Percentiles rank a stretch among this genome's conserved stretches.
These are phyloP conservation scores for Aspergillus spinulosporus DNA, from an alignment of 2,329 filamentous ascomycete species.

Conservation along the genomic window DNA sequence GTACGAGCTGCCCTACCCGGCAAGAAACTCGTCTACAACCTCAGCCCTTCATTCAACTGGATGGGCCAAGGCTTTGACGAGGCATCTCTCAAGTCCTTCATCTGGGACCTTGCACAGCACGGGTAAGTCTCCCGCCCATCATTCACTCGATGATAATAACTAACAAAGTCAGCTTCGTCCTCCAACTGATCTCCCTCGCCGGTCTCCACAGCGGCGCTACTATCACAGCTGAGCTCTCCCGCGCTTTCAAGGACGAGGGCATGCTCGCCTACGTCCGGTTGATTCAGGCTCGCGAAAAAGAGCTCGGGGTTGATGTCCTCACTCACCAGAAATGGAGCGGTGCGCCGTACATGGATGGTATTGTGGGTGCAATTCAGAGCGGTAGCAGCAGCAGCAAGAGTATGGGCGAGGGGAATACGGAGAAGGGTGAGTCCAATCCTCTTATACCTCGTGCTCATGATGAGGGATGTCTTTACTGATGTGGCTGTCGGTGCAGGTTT, in stretches of 20 bases:
- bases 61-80: constrained; percentile 90
- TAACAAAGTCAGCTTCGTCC: constrained; percentile 52
- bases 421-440: constrained; percentile 50
- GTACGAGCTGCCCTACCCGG: constrained; percentile 70
- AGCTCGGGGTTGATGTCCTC: constrained; percentile 84
- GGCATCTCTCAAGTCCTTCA: constrained; percentile 79
- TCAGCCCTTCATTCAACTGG: constrained; percentile 98
- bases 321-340: constrained; percentile 85
- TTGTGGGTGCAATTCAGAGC: constrained; percentile 85
- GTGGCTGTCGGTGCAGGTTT: not conserved
- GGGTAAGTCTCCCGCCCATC: constrained; percentile 59
- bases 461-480: not conserved
- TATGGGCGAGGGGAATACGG: constrained; percentile 94
- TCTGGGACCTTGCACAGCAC: constrained; percentile 92
- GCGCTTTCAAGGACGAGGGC: constrained; percentile 81
- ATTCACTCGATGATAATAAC: not conserved
- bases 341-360: constrained; percentile 78
- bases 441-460: not conserved
- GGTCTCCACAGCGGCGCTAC: constrained; percentile 65
- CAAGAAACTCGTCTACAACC: constrained; percentile 94
- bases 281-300: constrained; percentile 86
- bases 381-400: constrained; percentile 86
- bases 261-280: constrained; percentile 98
- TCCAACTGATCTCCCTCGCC: constrained; percentile 65
- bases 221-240: constrained; percentile 71